A percentile compares a stretch with the other conserved stretches of the same genome.
phyloP scores from a whole-genome alignment of 108 stramenopile genomes.

The Stephanodiscus minutulus region DNA sequence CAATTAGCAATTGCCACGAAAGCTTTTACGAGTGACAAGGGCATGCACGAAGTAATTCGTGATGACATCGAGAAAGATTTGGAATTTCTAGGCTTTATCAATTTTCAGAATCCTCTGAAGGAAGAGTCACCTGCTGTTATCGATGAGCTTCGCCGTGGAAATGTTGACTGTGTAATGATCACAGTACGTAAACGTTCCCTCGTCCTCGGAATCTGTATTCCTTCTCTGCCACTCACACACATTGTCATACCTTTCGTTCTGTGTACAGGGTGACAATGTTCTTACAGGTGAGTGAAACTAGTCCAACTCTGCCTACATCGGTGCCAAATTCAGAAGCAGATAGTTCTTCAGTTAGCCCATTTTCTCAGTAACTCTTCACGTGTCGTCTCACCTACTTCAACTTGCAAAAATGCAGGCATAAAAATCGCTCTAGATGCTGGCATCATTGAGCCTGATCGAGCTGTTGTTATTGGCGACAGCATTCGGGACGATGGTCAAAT shows the following conservation, averaged over 20 bases:
- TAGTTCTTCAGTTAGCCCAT: background rate
- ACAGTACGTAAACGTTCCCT: slow-evolving; percentile 25
- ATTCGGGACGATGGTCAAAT: slow-evolving; percentile 28
- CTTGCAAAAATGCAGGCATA: slow-evolving; percentile 36
- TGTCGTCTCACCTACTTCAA: background rate
- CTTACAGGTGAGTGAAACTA: slow-evolving; percentile 35
- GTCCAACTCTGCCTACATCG: too few relatives aligned
- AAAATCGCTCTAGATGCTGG: slow-evolving; percentile 62
- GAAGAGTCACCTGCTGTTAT: slow-evolving; percentile 60
- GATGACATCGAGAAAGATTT: slow-evolving; percentile 56
- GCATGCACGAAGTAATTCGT: slow-evolving; percentile 44
- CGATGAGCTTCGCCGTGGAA: slow-evolving; percentile 49
- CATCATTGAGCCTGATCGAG: slow-evolving; percentile 38
- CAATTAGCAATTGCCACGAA: slow-evolving; percentile 60
- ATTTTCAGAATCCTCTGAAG: slow-evolving; percentile 63
- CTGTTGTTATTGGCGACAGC: slow-evolving; percentile 42
- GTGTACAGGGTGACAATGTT: slow-evolving; percentile 54
- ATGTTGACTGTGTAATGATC: slow-evolving; percentile 55
- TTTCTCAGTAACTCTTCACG: background rate
- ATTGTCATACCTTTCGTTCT: background rate
- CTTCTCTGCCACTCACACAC: background rate
- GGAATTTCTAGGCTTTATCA: slow-evolving; percentile 55
- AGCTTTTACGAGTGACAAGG: slow-evolving; percentile 13
- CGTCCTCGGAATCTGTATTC: background rate
- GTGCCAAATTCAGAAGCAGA: too few relatives aligned